Percentiles rank a stretch among this genome's conserved stretches.
Conservation (phyloP, 148 eudicot genomes). For the Fagopyrum homotropicum region DNA sequence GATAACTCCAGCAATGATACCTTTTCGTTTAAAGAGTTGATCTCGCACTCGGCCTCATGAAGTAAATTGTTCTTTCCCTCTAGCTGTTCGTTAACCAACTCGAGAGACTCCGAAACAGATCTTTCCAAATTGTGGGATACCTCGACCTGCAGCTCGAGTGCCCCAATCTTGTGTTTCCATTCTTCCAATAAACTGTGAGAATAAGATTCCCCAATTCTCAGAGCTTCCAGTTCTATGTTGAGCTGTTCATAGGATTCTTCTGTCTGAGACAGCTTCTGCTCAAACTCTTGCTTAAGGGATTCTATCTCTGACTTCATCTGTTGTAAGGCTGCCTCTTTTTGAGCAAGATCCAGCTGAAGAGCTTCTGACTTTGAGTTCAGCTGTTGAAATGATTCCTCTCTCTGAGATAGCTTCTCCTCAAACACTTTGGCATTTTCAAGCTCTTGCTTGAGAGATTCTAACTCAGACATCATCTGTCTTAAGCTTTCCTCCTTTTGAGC, state of each 20-base stretch:
- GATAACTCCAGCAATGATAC: conserved; percentile 64
- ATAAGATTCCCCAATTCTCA: conserved; percentile 65
- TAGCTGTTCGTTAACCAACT: conserved; percentile 60
- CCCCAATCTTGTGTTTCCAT: conserved; percentile 51
- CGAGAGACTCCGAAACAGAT: conserved; percentile 73
- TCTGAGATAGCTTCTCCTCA: conserved; percentile 42
- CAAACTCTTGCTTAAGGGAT: conserved; percentile 11
- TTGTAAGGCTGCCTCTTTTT: background rate
- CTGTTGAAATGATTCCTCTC: conserved; percentile 28
- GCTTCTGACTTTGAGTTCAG: conserved; percentile 23
- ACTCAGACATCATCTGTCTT: background rate
- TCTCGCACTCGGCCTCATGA: conserved; percentile 68
- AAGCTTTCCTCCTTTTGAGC: conserved; percentile 25
- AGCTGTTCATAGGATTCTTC: conserved; percentile 64
- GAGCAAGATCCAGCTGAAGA: conserved; percentile 42
- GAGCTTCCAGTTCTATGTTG: conserved; percentile 73
- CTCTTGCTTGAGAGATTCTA: background rate
- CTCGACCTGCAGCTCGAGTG: conserved; percentile 42
- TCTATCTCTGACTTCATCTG: background rate
- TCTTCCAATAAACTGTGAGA: conserved; percentile 56
- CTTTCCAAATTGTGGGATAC: conserved; percentile 64
- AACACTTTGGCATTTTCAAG: conserved; percentile 31
- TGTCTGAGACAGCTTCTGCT: conserved; percentile 41
- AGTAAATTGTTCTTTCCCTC: conserved; percentile 63
- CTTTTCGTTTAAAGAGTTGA: conserved; percentile 64